phyloP scores from a whole-genome alignment of 2,329 filamentous ascomycete species.

The Kalaharituber pfeilii region DNA sequence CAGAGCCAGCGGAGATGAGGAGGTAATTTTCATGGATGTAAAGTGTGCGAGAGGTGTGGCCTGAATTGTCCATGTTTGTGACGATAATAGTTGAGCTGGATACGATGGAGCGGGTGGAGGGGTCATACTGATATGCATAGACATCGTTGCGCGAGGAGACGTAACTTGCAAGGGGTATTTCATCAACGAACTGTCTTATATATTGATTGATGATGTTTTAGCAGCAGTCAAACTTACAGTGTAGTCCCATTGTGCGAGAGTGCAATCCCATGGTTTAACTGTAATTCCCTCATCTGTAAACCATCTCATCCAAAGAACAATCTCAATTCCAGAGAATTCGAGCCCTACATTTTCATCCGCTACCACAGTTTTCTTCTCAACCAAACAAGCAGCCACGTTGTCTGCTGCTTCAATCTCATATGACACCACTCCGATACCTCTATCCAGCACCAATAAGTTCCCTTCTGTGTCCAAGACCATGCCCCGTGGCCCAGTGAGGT shows the following conservation, averaged over 20 bases:
- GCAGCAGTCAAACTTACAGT: conserved; percentile 34
- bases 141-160: conserved; percentile 40
- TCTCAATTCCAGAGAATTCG: neutral
- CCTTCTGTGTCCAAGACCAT: neutral
- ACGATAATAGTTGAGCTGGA: conserved; percentile 36
- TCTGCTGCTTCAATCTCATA: neutral
- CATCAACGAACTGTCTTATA: conserved; percentile 3
- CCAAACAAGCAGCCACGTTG: neutral
- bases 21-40: conserved; percentile 42
- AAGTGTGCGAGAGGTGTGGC: conserved; percentile 50
- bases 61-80: conserved; percentile 41
- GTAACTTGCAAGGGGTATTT: conserved; percentile 4
- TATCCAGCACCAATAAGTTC: neutral
- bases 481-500: neutral
- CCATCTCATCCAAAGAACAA: neutral
- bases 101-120: conserved; percentile 32
- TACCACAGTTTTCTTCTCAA: neutral
- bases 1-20: conserved; percentile 48
- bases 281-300: neutral
- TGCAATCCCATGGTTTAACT: conserved; percentile 42
- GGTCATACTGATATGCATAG: conserved; percentile 48
- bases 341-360: neutral
- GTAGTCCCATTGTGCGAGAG: conserved; percentile 37
- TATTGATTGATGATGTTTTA: no score
- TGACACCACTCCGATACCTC: neutral